Percentiles rank a stretch among this genome's conserved stretches.
Conservation (phyloP, 2,329 filamentous ascomycete genomes). For the Dactylellina cionopaga region DNA sequence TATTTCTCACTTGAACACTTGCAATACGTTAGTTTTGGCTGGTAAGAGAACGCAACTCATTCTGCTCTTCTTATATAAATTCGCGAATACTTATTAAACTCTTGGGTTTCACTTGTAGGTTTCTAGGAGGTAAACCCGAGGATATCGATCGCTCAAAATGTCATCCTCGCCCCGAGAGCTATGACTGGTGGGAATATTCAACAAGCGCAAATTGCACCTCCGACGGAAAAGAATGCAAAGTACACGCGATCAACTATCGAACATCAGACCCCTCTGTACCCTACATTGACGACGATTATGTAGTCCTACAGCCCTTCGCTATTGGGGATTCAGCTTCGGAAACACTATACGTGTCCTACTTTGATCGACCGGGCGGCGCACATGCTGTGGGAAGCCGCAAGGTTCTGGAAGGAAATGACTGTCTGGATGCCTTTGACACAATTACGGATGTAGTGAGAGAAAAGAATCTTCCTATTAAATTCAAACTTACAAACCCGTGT, state of each 20-base stretch:
- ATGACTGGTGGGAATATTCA: constrained; percentile 33
- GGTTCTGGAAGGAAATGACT: constrained; percentile 6
- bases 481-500: constrained; percentile 19
- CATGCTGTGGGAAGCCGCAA: constrained; percentile 27
- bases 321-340: constrained; percentile 11
- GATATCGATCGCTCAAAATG: constrained; percentile 13
- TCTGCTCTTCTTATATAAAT: not conserved
- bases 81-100: not conserved
- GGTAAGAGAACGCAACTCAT: constrained; percentile 20
- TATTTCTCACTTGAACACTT: constrained; percentile 25
- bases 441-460: constrained; percentile 11
- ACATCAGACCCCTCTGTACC: not conserved
- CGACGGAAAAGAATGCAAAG: constrained; percentile 17
- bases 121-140: constrained; percentile 17
- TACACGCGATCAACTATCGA: constrained; percentile 18
- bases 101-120: not conserved
- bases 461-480: constrained; percentile 7
- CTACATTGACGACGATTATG: constrained; percentile 28
- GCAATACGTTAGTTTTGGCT: constrained; percentile 30
- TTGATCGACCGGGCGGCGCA: constrained; percentile 24
- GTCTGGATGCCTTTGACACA: constrained; percentile 5
- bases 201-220: constrained; percentile 19
- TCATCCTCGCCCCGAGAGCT: constrained; percentile 11
- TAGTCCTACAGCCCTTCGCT: constrained; percentile 29
- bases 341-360: constrained; percentile 27